Base-by-base conservation (phyloP, 228 moss, liverwort and hornwort genomes). In the Sphagnum fallax region DNA sequence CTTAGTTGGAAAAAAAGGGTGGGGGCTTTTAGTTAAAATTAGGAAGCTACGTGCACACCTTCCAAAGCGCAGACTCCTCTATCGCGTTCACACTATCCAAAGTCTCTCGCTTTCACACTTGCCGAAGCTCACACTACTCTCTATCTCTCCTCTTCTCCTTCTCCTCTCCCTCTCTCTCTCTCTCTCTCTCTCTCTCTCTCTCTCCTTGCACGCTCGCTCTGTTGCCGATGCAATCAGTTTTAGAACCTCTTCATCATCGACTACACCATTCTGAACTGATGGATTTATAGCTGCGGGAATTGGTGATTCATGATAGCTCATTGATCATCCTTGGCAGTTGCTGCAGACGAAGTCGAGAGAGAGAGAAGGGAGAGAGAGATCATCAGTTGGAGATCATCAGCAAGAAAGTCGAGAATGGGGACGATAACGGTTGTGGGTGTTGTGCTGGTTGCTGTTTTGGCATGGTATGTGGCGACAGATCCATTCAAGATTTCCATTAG, bases 391-490 rank as follows among this genome's bases (percentile, higher is more conserved):
- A 2, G 11, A 11, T 60, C 15, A 15, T 60, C 59, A 11, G 59
- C 59, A 11, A 60, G 15, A 32, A 3, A 32, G 32, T 32, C 32
- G 32, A 32, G 32, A 32, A 87, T 87, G 87, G 80, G 59, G 10
- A 59, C 65, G 50, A 53, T 59, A 48, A 52, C 67, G 48, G 62
- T 62, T 1, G 49, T 55, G 57, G 67, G 76, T 62, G 64, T 77
- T 50, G 15, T 89, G 52, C 69, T 82, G 47, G 72, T 83, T 64
- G 78, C 68, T 18, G 79, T 75, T 50, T 62, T 93, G 18, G 79
- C 82, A 16, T 87, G 80, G 67, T 91, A 82, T 65, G 57, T 98
- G 47, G 87, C 88, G 4, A 75, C 82, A 48, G 93, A 98, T 78
- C 97, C 97, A 4, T 70, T 93, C 5, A 70, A 78, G 59, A 68